These are phyloP conservation scores for Cladophialophora yegresii DNA, from an alignment of 2,329 filamentous ascomycete genomes.

Conservation along the genomic window DNA sequence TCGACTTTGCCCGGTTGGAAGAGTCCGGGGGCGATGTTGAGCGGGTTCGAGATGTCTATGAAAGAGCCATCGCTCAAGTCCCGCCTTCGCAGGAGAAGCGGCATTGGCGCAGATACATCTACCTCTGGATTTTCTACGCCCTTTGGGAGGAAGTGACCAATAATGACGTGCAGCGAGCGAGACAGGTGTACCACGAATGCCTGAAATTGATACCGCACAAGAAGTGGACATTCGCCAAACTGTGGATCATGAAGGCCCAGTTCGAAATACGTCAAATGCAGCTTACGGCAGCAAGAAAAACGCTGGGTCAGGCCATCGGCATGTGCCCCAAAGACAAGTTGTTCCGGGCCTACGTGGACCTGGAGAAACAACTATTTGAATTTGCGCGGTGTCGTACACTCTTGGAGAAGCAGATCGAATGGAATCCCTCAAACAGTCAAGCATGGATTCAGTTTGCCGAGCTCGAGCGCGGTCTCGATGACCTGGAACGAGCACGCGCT, in stretches of 20 bases:
- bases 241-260: conserved; percentile 91
- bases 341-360: conserved; percentile 88
- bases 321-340: conserved; percentile 95
- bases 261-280: conserved; percentile 90
- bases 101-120: conserved; percentile 96
- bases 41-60: conserved; percentile 87
- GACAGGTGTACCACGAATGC: conserved; percentile 88
- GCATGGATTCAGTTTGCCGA: conserved; percentile 97
- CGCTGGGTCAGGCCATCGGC: conserved; percentile 84
- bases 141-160: conserved; percentile 90
- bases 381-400: conserved; percentile 87
- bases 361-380: conserved; percentile 92
- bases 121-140: conserved; percentile 97
- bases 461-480: conserved; percentile 86
- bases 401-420: conserved; percentile 92
- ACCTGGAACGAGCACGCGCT: conserved; percentile 80
- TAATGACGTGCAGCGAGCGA: conserved; percentile 73
- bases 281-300: conserved; percentile 78
- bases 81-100: conserved; percentile 95
- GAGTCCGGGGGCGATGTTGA: conserved; percentile 81
- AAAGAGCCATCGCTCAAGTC: conserved; percentile 91
- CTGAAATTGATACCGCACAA: conserved; percentile 89
- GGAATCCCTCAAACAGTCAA: conserved; percentile 84
- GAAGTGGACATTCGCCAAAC: conserved; percentile 94
- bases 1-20: conserved; percentile 89